A percentile compares a stretch with the other conserved stretches of the same genome.
These are phyloP conservation scores for Leccinum ochraceum DNA, from an alignment of 768 basidiomycete genomes.

Conservation along the genomic window DNA sequence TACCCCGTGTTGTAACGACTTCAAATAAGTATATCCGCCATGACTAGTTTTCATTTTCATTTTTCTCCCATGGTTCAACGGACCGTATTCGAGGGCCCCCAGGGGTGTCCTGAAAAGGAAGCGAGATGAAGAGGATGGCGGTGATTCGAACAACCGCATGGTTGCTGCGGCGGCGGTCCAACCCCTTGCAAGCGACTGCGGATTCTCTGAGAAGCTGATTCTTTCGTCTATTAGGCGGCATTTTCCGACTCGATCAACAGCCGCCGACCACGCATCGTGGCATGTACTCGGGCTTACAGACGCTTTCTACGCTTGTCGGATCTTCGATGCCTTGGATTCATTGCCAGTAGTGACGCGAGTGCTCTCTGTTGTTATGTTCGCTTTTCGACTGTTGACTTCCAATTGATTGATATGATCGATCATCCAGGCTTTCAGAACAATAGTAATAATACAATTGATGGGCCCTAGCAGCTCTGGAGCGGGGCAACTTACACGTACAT, in stretches of 20 bases:
- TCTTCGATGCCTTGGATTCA: conserved; percentile 33
- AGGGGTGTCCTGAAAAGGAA: conserved; percentile 31
- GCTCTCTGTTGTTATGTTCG: not conserved
- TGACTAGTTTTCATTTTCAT: not conserved
- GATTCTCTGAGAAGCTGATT: conserved; percentile 13
- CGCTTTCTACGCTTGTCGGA: conserved; percentile 30
- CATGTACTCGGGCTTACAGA: conserved; percentile 13
- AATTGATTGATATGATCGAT: not conserved
- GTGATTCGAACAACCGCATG: conserved; percentile 5
- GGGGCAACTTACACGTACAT: too few relatives aligned
- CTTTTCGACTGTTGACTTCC: not conserved
- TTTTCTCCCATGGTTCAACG: not conserved
- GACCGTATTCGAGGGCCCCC: conserved; percentile 23
- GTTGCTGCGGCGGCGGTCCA: not conserved
- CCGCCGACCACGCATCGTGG: conserved; percentile 20
- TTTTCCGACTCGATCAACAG: conserved; percentile 13
- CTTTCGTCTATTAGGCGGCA: conserved; percentile 10
- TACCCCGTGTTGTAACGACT: conserved; percentile 7
- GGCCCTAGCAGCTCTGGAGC: too few relatives aligned
- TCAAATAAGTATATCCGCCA: not conserved
- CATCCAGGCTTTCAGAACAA: not conserved
- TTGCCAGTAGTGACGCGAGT: conserved; percentile 9
- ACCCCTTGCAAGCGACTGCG: conserved; percentile 26
- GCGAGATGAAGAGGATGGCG: conserved; percentile 22
- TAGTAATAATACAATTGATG: not conserved